A percentile compares a stretch with the other conserved stretches of the same genome.
phyloP scores from a whole-genome alignment of 306 rosid genomes.

The Prinsepia uniflora region DNA sequence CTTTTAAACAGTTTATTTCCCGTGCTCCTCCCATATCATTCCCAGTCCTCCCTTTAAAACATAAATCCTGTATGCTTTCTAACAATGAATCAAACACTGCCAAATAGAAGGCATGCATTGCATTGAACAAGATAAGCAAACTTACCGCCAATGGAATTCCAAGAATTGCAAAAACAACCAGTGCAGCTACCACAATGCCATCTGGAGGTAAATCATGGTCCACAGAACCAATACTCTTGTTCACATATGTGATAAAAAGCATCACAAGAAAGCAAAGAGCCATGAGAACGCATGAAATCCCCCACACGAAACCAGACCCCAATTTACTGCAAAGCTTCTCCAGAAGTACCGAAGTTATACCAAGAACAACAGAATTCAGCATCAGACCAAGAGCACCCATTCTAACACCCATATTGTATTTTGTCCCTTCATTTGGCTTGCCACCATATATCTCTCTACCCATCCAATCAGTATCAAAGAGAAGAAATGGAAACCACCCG shows the following conservation, averaged over 20 bases:
- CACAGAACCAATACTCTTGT: slow-evolving; percentile 41
- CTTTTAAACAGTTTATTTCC: background rate
- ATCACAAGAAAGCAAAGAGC: slow-evolving; percentile 71
- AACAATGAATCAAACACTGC: background rate
- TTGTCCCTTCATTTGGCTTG: slow-evolving; percentile 71
- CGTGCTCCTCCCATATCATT: background rate
- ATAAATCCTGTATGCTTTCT: background rate
- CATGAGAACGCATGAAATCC: slow-evolving; percentile 78
- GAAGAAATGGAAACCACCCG: slow-evolving; percentile 94
- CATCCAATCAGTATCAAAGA: slow-evolving; percentile 97
- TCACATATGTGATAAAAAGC: slow-evolving; percentile 68
- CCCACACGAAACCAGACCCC: slow-evolving; percentile 93
- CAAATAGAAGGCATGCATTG: background rate
- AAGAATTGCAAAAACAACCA: slow-evolving; percentile 67
- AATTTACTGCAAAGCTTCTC: slow-evolving; percentile 81
- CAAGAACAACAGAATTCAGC: slow-evolving; percentile 89
- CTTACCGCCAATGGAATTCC: slow-evolving; percentile 87
- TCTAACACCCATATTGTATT: slow-evolving; percentile 73
- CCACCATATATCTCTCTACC: slow-evolving; percentile 98
- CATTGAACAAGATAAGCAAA: slow-evolving; percentile 30
- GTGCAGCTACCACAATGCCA: slow-evolving; percentile 60
- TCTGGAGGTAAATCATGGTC: slow-evolving; percentile 59
- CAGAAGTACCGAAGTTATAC: slow-evolving; percentile 80
- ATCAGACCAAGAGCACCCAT: slow-evolving; percentile 90
- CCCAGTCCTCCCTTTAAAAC: background rate